Evolutionary conservation across 2,329 filamentous ascomycete species (phyloP), one percentile per base, ranked within the genome.

Genomic region (Aspergillus arachidicola): DNA sequence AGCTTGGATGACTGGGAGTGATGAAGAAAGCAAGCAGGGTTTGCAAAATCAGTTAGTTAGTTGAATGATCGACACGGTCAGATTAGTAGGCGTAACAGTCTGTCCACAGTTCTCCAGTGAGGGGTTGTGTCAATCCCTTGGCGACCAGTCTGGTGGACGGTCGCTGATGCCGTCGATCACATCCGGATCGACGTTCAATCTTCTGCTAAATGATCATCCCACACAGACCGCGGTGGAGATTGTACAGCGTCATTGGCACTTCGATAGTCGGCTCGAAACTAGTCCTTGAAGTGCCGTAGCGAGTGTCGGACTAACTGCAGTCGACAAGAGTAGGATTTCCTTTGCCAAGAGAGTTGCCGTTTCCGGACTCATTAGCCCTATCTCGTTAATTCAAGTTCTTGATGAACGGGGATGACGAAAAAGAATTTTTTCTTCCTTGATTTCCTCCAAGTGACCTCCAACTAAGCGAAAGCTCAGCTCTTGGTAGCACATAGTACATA

Each of bases 121-220:
- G 57, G 57, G 45, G 57, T 50, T 59, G 19, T n/a, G 30, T 34
- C 57, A 53, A 59, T 59, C 46, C 41, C 46, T 50, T 59, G 57
- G 57, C 57, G 21, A 51, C 10, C n/a, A 21, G 41, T 45, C 56
- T 58, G 41, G 16, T 32, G 36, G n/a, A 38, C 36, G 28, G 41
- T 14, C 36, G 38, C 19, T 58, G 28, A 46, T 38, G 26, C 41
- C 41, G 26, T 38, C 21, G 56, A 58, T 46, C 28, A 6, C 23
- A 34, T 9, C 56, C 23, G 28, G 43, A 34, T 46, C 51, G 51
- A 54, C 51, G 30, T 21, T 6, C 11, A 23, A 36, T 23, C 50
- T 21, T 21, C 50, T 34, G 50, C 16, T 34, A 23, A 53, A 34
- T 10, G 50, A 53, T 53, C 50, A 53, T 53, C 50, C 50, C 32